phyloP scores from a whole-genome alignment of 2,329 filamentous ascomycete species.

The Coniochaeta ligniaria region DNA sequence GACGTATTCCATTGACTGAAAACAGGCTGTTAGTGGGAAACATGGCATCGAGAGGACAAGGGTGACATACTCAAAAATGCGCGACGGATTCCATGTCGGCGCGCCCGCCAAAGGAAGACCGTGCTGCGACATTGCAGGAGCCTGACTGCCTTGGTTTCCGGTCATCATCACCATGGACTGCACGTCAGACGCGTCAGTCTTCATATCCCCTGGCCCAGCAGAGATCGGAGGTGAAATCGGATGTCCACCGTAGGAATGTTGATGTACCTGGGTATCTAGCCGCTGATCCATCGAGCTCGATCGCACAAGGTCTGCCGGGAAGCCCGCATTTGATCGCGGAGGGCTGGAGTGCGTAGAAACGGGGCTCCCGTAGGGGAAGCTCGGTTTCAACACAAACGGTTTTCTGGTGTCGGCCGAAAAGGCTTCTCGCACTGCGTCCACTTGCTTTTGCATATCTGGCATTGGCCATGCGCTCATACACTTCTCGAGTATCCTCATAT shows the following conservation, averaged over 20 bases:
- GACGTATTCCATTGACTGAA: slow-evolving; percentile 89
- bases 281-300: slow-evolving; percentile 46
- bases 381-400: slow-evolving; percentile 82
- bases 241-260: slow-evolving; percentile 53
- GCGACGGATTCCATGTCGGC: slow-evolving; percentile 73
- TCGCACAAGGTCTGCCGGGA: slow-evolving; percentile 37
- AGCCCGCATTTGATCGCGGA: slow-evolving; percentile 44
- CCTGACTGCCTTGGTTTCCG: slow-evolving; percentile 46
- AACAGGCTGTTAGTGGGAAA: slow-evolving; percentile 18
- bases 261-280: slow-evolving; percentile 43
- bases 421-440: slow-evolving; percentile 80
- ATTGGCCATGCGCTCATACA: slow-evolving; percentile 80
- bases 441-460: slow-evolving; percentile 83
- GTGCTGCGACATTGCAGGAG: slow-evolving; percentile 41
- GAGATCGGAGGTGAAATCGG: slow-evolving; percentile 79
- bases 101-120: slow-evolving; percentile 56
- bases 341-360: slow-evolving; percentile 55
- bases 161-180: slow-evolving; percentile 67
- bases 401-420: slow-evolving; percentile 82
- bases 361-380: slow-evolving; percentile 81
- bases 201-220: slow-evolving; percentile 62
- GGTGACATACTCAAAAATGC: slow-evolving; percentile 77
- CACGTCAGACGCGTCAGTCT: slow-evolving; percentile 64
- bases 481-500: slow-evolving; percentile 88
- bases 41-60: not conserved